Evolutionary conservation across 495 filamentous ascomycete species (phyloP).

Genomic region (Sordaria brevicollis): DNA sequence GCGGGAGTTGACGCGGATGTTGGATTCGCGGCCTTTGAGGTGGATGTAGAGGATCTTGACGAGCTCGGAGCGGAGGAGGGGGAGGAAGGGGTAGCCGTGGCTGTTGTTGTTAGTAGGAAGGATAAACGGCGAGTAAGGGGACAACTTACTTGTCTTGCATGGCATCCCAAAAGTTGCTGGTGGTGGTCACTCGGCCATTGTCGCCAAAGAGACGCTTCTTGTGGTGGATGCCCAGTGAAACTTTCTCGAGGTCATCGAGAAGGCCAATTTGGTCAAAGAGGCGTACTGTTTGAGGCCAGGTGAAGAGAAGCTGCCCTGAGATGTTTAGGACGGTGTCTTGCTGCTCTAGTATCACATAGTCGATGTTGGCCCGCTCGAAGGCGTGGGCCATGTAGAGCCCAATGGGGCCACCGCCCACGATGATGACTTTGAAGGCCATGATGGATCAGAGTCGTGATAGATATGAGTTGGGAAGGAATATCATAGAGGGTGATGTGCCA

Average conservation of each 20-base stretch:
- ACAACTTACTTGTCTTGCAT: conserved; percentile 2
- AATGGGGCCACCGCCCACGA: conserved; percentile 42
- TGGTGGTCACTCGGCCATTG: conserved; percentile 1
- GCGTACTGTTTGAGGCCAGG: conserved; percentile 25
- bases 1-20: conserved; percentile 19
- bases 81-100: conserved; percentile 24
- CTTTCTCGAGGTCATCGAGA: conserved; percentile 26
- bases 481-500: neutral
- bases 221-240: conserved; percentile 52
- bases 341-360: conserved; percentile 39
- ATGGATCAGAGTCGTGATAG: neutral
- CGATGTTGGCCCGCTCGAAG: conserved; percentile 31
- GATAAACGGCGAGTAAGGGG: too few relatives aligned
- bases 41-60: conserved; percentile 27
- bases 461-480: neutral
- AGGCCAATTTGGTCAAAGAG: conserved; percentile 42
- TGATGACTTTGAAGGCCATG: conserved; percentile 34
- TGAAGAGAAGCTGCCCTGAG: conserved; percentile 29
- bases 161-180: neutral
- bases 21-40: conserved; percentile 16
- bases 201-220: conserved; percentile 28
- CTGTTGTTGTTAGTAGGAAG: conserved; percentile 3
- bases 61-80: conserved; percentile 23
- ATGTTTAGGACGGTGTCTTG: conserved; percentile 19
- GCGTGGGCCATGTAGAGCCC: conserved; percentile 38